These are phyloP conservation scores for Vitis hybrid DNA, from an alignment of 177 flowering plant species.

Conservation along the genomic window DNA sequence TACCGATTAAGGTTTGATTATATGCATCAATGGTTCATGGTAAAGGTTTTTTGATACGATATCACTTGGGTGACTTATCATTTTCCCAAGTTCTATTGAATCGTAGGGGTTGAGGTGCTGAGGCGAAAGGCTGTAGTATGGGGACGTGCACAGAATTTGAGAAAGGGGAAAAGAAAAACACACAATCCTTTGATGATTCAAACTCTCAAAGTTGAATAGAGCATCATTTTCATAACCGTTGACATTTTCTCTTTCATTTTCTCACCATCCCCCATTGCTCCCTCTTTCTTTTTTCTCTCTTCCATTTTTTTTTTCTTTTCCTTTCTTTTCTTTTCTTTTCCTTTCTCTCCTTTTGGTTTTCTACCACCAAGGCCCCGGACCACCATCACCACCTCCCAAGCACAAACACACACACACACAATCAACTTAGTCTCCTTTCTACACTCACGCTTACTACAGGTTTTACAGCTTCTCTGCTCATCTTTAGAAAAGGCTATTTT, in stretches of 20 bases:
- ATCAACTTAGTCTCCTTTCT: constrained; percentile 31
- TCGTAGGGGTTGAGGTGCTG: constrained; percentile 10
- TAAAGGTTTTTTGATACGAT: too few species aligned
- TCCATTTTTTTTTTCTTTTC: constrained; percentile 5
- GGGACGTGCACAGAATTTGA: constrained; percentile 59
- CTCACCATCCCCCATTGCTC: background rate
- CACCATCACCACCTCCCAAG: constrained; percentile 33
- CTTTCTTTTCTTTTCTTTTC: constrained; percentile 12
- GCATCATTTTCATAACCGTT: constrained; percentile 50
- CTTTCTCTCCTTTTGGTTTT: constrained; percentile 16
- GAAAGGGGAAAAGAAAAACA: constrained; percentile 36
- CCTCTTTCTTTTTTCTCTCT: too few species aligned
- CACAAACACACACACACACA: constrained; percentile 21
- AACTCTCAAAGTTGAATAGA: constrained; percentile 27
- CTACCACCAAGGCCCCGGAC: constrained; percentile 41
- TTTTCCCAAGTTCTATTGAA: background rate
- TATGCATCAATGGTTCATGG: too few species aligned
- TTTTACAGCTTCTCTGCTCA: constrained; percentile 21
- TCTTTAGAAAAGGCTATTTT: constrained; percentile 32
- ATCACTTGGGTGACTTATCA: too few species aligned
- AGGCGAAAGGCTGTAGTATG: constrained; percentile 12
- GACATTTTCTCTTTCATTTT: constrained; percentile 37
- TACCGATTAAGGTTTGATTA: too few species aligned
- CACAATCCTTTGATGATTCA: constrained; percentile 13
- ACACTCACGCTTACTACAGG: constrained; percentile 36